Evolutionary conservation across 192 early-diverging fungal genomes (phyloP), one percentile per base, ranked within the genome.

Genomic region (Blastocladiella britannica): DNA sequence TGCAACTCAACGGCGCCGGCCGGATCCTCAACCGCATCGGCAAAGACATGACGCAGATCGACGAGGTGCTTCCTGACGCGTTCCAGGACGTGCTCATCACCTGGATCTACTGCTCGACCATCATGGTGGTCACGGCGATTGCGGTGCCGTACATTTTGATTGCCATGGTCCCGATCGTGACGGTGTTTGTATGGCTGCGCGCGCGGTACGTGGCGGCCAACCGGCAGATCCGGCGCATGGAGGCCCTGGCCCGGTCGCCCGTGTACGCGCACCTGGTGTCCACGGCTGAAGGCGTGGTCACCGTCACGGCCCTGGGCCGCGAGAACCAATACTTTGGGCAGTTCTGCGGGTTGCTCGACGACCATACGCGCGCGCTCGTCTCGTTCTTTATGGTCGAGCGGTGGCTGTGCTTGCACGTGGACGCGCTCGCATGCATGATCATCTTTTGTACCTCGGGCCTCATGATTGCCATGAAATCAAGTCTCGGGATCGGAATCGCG

Each of bases 161-260:
- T 52, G 83, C 76, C 0, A 66, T 87, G 18, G 67, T 68, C 0
- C 58, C 70, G 0, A 63, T 82, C 8, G 55, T 72, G 25, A 37
- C 59, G 1, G 62, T 62, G 0, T 85, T 84, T 53, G 67, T 67
- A 43, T 56, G 64, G 23, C 62, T 83, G 2, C 77, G 82, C n/a
- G 29, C 65, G 0, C 77, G 78, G 60, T 94, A 91, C 58, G 68
- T 93, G 31, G 72, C 72, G 4, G 73, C 83, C 8, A 85, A 86
- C 9, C 76, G 93, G 51, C 88, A 94, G 63, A 66, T 94, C 52
- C 91, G 94, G 74, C 80, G 93, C 26, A 65, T 91, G 7, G 88
- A 92, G 68, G 80, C 84, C 0, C 72, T 82, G 26, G 74, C 83
- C 5, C 76, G 82, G 62, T 76, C 76, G 26, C 86, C 89, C 6